Base-by-base conservation (phyloP, 495 filamentous ascomycete species). In the Penicillium cataractarum region DNA sequence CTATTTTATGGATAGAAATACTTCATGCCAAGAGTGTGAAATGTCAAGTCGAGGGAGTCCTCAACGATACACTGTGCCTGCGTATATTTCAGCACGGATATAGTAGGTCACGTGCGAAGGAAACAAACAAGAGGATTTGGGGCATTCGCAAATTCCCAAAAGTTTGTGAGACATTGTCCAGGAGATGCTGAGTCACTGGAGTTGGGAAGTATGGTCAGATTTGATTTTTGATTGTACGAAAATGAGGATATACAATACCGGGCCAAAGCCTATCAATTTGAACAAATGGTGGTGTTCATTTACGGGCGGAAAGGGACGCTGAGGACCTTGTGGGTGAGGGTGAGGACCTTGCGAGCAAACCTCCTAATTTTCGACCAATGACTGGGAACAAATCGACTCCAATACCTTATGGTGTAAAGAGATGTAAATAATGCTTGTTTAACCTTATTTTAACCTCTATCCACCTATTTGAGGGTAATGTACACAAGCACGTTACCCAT, bases 261-360 rank as follows among this genome's bases (percentile, higher is more conserved):
- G 19, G 9, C 12, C 6, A 12, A 3, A 8, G 6, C 3, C 6
- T 21, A 6, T 9, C 21, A 15, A 46, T 22, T n/a, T 44, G 9
- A 46, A 22, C 19, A 24, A 22, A 21, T 24, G 19, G 19, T 22
- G 4, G 42, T 21, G 42, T 22, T 22, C 21, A 12, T 46, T 46
- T 3, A 9, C 21, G 8, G 19, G 40, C 19, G 7, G 1, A 10
- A 21, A 19, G 5, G 42, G 12, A 3, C 22, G 9, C 8, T 22
- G 21, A 46, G 42, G 19, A 46, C 42, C 42, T 46, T 24, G 42
- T 6, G 42, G 42, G 42, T 12, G 42, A 22, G 35, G 35, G 40
- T 44, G 40, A 46, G 42, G 22, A 46, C 42, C 42, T 46, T 46
- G 42, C 21, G 42, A 46, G 42, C 42, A 46, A 46, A 10, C 12